Evolutionary conservation across 164 flowering plant genomes (phyloP).

Genomic region (Liriodendron chinense): DNA sequence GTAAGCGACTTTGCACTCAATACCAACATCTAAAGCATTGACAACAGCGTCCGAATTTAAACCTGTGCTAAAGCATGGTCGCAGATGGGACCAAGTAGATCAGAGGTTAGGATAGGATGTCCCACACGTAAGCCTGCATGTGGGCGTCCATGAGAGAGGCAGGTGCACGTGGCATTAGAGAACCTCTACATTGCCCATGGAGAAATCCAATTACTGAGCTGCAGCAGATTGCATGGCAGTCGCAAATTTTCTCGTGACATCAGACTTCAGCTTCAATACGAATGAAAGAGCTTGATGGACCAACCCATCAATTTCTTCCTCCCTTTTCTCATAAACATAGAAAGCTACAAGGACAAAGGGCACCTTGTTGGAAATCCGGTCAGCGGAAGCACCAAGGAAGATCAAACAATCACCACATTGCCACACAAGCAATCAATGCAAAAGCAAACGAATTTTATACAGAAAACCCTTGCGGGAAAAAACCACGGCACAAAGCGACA

Average conservation of each 20-base stretch:
- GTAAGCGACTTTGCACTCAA: too few relatives aligned
- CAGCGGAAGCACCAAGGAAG: too few relatives aligned
- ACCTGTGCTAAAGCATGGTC: not conserved
- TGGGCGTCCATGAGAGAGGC: not conserved
- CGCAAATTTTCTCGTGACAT: conserved; percentile 27
- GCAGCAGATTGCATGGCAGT: conserved; percentile 19
- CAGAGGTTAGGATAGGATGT: not conserved
- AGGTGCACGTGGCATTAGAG: not conserved
- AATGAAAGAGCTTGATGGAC: conserved; percentile 29
- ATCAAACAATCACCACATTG: too few relatives aligned
- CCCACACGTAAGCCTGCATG: not conserved
- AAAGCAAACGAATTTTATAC: too few relatives aligned
- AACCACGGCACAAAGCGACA: too few relatives aligned
- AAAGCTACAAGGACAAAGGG: conserved; percentile 53
- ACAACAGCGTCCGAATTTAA: too few relatives aligned
- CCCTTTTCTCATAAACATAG: conserved; percentile 68
- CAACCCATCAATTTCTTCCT: conserved; percentile 66
- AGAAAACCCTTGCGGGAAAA: too few relatives aligned
- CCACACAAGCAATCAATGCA: too few relatives aligned
- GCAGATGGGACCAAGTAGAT: not conserved
- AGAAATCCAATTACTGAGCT: not conserved
- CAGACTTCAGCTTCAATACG: conserved; percentile 43
- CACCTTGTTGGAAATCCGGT: too few relatives aligned
- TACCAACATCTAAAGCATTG: too few relatives aligned
- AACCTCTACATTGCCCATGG: not conserved